Evolutionary conservation across 495 filamentous ascomycete species (phyloP).

Genomic region (Annulohypoxylon stygium): DNA sequence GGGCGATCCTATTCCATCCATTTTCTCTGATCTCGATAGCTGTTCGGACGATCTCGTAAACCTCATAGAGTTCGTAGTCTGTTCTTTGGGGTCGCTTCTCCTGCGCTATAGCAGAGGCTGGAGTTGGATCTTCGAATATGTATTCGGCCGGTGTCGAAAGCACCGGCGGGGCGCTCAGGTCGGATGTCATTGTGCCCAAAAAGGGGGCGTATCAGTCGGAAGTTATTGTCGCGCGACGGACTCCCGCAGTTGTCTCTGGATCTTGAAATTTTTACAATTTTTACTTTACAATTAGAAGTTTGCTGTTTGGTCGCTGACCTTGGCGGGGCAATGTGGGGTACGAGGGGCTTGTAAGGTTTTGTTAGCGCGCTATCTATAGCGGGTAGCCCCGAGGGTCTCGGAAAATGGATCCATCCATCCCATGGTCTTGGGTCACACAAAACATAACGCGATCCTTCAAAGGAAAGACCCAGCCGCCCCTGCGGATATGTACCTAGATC

Average conservation of each 20-base stretch:
- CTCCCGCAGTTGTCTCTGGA: neutral
- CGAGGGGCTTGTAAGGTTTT: neutral
- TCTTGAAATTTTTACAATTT: constrained; percentile 8
- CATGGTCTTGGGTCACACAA: constrained; percentile 10
- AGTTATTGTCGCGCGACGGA: neutral
- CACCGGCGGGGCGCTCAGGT: constrained; percentile 70
- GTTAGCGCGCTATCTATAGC: neutral
- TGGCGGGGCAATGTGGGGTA: constrained; percentile 19
- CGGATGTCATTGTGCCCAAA: constrained; percentile 48
- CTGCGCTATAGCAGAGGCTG: constrained; percentile 50
- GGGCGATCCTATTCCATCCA: constrained; percentile 80
- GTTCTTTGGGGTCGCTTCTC: constrained; percentile 59
- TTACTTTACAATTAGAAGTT: constrained; percentile 8
- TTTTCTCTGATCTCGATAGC: constrained; percentile 77
- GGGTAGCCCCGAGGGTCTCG: neutral
- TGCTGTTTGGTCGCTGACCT: neutral
- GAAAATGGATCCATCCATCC: constrained; percentile 12
- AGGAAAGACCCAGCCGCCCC: neutral
- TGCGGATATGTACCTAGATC: neutral
- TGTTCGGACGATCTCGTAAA: constrained; percentile 90
- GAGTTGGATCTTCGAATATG: constrained; percentile 69
- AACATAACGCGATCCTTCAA: neutral
- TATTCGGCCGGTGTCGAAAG: constrained; percentile 91
- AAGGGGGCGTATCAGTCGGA: too few species aligned
- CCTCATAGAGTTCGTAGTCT: constrained; percentile 78